Evolutionary conservation across 2,329 filamentous ascomycete species (phyloP), one percentile per base, ranked within the genome.

Genomic region (Penicillium sp.): DNA sequence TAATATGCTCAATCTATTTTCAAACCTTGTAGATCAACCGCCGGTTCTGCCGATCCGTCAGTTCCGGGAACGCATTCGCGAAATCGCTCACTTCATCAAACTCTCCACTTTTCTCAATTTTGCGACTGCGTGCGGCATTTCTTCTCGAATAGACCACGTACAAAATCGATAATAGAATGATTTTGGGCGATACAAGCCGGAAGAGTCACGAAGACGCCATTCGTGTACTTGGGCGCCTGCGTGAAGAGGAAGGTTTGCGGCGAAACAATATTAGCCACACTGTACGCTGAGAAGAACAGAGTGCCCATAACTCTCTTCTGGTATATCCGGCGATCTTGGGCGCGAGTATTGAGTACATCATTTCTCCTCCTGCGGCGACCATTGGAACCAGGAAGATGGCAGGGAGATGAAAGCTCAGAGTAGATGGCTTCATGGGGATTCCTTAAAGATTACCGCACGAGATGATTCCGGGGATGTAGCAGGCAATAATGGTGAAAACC

Each of bases 271-370:
- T 64, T 67, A 3, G 58, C 61, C 40, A 68, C 55, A 50, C 65
- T 67, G 40, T 61, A 66, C 1, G 57, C 59, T 10, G 65, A 54
- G 54, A 65, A 67, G 22, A 66, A 56, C 3, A 65, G 47, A 4
- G 64, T 60, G 7, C 61, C 60, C 6, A 54, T 55, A 18, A 68
- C 41, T 5, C 58, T 58, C 35, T 66, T 65, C 54, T 69, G 5
- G 67, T 67, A 46, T 66, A 69, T 37, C 66, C 65, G 2, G 61
- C 67, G 14, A 66, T 63, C 41, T 68, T 69, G 24, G 54, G 52
- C 3, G 56, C 58, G 14, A 59, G 47, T 14, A 62, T 41, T 19
- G 58, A 57, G 39, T 55, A 55, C 57, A 60, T 57, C 33, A 60
- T 44, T n/a, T 55, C 55, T n/a, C 49, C 58, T 5, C 50, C 49